Conservation (phyloP, 176 grass and related monocot genomes). For the Microstegium vimineum region DNA sequence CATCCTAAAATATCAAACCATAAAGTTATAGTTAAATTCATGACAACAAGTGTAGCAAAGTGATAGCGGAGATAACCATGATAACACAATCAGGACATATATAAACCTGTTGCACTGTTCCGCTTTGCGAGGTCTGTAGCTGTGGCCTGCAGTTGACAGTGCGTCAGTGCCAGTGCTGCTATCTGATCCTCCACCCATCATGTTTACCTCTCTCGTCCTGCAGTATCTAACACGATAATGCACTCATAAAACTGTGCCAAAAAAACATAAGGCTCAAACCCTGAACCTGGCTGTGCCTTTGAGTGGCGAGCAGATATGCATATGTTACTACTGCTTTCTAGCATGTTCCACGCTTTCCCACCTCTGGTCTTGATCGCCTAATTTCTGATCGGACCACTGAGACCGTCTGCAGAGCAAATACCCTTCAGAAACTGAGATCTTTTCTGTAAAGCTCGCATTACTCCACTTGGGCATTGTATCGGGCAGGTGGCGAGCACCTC, state of each 20-base stretch:
- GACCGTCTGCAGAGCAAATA: neutral
- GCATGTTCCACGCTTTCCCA: neutral
- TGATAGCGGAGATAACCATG: neutral
- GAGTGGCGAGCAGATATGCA: neutral
- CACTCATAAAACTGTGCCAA: too few species aligned
- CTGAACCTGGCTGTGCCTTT: neutral
- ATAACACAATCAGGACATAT: neutral
- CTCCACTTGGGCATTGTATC: neutral
- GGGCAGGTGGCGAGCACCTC: constrained; percentile 42
- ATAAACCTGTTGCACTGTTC: neutral
- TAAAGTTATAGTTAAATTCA: constrained; percentile 1
- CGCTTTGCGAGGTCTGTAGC: neutral
- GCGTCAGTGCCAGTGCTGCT: neutral
- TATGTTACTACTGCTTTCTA: neutral
- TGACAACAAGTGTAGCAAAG: neutral
- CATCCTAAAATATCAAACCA: constrained; percentile 21
- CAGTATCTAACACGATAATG: neutral
- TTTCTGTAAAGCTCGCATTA: neutral
- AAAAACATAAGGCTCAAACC: neutral
- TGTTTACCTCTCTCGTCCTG: neutral
- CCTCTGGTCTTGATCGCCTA: neutral
- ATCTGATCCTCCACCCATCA: neutral
- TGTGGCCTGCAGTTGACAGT: neutral
- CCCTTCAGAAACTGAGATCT: neutral
- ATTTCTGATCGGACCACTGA: neutral